Evolutionary conservation across 495 filamentous ascomycete genomes (phyloP).

Genomic region (Choiromyces venosus): DNA sequence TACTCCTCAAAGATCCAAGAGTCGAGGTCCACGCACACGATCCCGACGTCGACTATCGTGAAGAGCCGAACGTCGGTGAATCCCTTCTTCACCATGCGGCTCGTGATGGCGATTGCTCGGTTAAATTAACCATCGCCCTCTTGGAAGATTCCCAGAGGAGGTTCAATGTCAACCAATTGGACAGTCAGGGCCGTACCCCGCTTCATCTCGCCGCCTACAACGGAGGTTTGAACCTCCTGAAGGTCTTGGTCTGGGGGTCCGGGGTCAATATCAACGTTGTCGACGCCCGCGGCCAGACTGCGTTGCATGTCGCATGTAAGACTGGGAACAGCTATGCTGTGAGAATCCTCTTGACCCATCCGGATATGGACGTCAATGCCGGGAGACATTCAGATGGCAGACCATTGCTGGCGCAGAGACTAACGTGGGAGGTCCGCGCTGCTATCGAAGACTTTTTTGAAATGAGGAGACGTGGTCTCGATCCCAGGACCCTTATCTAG

Average conservation of each 20-base stretch:
- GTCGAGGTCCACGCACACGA: not conserved
- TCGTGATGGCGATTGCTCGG: not conserved
- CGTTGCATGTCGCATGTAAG: not conserved
- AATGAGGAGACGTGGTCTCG: not conserved
- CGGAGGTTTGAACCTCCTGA: not conserved
- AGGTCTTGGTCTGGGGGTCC: not conserved
- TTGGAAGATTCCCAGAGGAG: not conserved
- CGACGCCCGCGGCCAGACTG: not conserved
- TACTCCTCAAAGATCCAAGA: not conserved
- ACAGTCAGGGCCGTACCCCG: not conserved
- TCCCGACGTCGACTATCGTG: not conserved
- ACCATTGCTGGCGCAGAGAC: not conserved
- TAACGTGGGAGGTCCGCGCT: not conserved
- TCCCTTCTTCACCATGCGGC: not conserved
- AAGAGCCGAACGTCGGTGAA: not conserved
- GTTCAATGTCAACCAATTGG: not conserved
- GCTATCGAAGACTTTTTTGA: not conserved
- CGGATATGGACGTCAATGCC: not conserved
- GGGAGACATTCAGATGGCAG: not conserved
- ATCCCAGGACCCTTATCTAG: not conserved
- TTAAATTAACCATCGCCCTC: not conserved
- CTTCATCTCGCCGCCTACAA: not conserved
- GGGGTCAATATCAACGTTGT: not conserved
- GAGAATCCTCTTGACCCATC: not conserved
- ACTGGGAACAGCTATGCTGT: not conserved